Base-by-base conservation (phyloP, 2,329 filamentous ascomycete genomes). In the Cytospora schulzeri region DNA sequence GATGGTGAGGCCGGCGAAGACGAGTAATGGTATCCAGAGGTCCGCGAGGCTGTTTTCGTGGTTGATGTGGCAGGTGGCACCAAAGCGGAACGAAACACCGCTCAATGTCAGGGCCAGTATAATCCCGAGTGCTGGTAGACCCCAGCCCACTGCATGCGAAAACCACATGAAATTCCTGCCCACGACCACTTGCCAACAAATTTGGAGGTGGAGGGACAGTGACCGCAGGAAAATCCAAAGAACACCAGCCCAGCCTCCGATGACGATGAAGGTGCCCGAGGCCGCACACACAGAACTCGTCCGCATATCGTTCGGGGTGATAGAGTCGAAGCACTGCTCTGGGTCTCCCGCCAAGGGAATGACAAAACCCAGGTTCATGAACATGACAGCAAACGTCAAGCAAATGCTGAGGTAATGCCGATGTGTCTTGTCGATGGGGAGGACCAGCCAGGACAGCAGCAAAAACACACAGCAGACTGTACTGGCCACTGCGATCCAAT, bases 181-280 rank as follows among this genome's bases (percentile, higher is more conserved):
- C 4, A 96, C 91, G 9, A 94, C 88, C 38, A 96, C 84, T 76
- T 98, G 93, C 95, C 95, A 99, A 81, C 93, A 97, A 69, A 99
- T 97, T 76, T 98, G 95, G 29, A 99, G 87, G 76, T 99, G 95
- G 71, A 99, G 89, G 5, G 93, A 96, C 38, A 98, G 79, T 0
- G 94, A 91, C 68, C 95, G 88, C 66, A 97, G 84, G 74, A 97
- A 96, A 68, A 93, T 87, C 94, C 95, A 99, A 76, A 96, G 88
- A 35, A 92, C 87, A 54, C 89, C 91, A 33, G 87, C 85, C 84
- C 93, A 91, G 52, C 93, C 95, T 60, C 95, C 95, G 33, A 93
- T 85, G 58, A 98, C 84, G 58, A 99, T 80, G 69, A 97, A 89
- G 1, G 92, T 85, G 12, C 95, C 95, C 0, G 93, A 97, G 66